Evolutionary conservation across 805 yeast genomes (phyloP).

Genomic region (Cyberlindnera sargentensis): DNA sequence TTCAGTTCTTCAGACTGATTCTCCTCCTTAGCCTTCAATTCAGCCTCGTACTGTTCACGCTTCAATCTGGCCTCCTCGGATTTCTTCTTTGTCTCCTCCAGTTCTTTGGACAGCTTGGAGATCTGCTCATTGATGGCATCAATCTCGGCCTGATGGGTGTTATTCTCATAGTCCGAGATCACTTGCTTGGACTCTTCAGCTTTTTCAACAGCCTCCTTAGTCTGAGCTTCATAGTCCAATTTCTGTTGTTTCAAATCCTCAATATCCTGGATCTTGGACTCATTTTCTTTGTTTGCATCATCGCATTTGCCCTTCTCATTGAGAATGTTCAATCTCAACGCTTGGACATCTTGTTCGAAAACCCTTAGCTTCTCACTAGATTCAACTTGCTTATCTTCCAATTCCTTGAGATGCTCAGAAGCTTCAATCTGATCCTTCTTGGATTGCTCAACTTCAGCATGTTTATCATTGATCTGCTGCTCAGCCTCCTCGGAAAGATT

Average conservation of each 20-base stretch:
- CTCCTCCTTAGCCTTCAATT: conserved; percentile 9
- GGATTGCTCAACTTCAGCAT: conserved; percentile 16
- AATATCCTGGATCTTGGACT: conserved; percentile 11
- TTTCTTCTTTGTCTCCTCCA: conserved; percentile 9
- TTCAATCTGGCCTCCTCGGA: conserved; percentile 8
- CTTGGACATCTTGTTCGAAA: conserved; percentile 14
- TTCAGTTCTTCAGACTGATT: conserved; percentile 9
- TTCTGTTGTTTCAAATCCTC: conserved; percentile 15
- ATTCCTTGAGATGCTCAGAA: conserved; percentile 17
- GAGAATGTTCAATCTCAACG: conserved; percentile 10
- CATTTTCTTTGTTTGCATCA: conserved; percentile 11
- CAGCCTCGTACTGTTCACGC: conserved; percentile 6
- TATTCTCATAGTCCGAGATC: conserved; percentile 6
- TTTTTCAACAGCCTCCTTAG: conserved; percentile 9
- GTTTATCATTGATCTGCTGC: conserved; percentile 12
- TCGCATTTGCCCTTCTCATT: conserved; percentile 16
- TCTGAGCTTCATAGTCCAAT: conserved; percentile 9
- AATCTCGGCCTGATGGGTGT: conserved; percentile 12
- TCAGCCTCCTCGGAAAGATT: conserved; percentile 19
- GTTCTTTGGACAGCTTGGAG: conserved; percentile 6
- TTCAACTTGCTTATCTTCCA: conserved; percentile 20
- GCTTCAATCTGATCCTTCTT: conserved; percentile 16
- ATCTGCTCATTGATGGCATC: conserved; percentile 16
- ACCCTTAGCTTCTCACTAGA: conserved; percentile 17
- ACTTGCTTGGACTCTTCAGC: conserved; percentile 8